Conservation (phyloP, 208 protist species). For the Leishmania aethiopica region DNA sequence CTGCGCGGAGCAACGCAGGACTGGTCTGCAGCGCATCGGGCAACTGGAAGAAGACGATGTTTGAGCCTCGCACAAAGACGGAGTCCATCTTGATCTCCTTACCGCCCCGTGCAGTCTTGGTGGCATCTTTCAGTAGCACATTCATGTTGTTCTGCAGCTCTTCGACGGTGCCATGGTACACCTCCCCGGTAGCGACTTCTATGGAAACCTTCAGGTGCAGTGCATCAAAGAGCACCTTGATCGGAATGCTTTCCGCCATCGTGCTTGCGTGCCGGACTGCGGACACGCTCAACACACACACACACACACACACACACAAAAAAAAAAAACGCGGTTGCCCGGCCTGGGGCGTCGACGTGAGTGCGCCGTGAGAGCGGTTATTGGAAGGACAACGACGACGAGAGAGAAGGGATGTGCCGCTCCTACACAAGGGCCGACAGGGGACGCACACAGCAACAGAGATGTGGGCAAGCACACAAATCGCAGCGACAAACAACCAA, state of each 20-base stretch:
- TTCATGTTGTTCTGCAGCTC: slow-evolving; percentile 95
- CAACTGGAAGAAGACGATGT: slow-evolving; percentile 93
- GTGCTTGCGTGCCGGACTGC: background rate
- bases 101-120: slow-evolving; percentile 73
- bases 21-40: slow-evolving; percentile 86
- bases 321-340: background rate
- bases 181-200: slow-evolving; percentile 91
- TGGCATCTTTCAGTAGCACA: slow-evolving; percentile 80
- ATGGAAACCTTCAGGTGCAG: slow-evolving; percentile 88
- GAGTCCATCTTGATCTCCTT: slow-evolving; percentile 59
- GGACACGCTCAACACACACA: background rate
- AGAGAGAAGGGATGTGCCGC: background rate
- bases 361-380: too few relatives aligned
- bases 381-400: background rate
- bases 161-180: slow-evolving; percentile 87
- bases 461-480: background rate
- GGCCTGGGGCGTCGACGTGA: background rate
- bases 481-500: background rate
- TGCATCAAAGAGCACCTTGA: slow-evolving; percentile 95
- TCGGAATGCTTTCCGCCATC: slow-evolving; percentile 74
- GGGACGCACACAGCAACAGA: background rate
- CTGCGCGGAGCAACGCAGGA: slow-evolving; percentile 70
- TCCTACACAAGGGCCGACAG: background rate
- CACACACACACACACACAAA: background rate
- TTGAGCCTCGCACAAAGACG: slow-evolving; percentile 90